These are phyloP conservation scores for Fusarium xylarioides DNA, from an alignment of 2,329 filamentous ascomycete genomes.

Conservation along the genomic window DNA sequence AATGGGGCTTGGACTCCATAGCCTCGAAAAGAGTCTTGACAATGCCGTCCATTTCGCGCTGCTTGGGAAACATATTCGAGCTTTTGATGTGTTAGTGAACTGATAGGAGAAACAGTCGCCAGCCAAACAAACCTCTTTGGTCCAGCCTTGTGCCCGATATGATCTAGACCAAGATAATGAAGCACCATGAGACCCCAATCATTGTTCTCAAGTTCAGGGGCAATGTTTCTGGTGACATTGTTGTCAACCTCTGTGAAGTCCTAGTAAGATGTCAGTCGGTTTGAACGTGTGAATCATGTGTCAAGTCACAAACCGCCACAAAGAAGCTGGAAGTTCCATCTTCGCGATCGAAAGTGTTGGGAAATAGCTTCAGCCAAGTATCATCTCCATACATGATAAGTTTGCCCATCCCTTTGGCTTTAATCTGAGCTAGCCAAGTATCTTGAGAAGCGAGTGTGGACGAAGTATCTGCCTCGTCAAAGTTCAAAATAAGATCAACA, in stretches of 20 bases:
- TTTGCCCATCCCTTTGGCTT: constrained; percentile 74
- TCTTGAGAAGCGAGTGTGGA: constrained; percentile 90
- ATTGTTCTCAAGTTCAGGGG: constrained; percentile 74
- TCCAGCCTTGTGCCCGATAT: constrained; percentile 96
- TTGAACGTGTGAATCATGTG: background rate
- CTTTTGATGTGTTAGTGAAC: constrained; percentile 53
- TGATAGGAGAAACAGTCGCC: background rate
- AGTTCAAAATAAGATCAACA: constrained; percentile 94
- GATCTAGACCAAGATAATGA: constrained; percentile 94
- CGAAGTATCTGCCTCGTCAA: constrained; percentile 91
- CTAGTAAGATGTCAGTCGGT: constrained; percentile 53
- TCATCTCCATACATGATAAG: constrained; percentile 97
- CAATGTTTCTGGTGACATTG: constrained; percentile 93
- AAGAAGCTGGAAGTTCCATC: constrained; percentile 99
- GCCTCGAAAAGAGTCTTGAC: constrained; percentile 79
- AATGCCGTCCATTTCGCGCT: constrained; percentile 90
- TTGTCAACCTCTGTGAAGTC: constrained; percentile 98
- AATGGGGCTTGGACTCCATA: constrained; percentile 74
- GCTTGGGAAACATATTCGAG: constrained; percentile 91
- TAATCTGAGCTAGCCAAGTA: constrained; percentile 95
- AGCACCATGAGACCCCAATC: constrained; percentile 96
- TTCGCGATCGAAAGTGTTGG: constrained; percentile 81
- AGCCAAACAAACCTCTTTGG: constrained; percentile 71
- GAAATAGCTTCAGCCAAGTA: constrained; percentile 97
- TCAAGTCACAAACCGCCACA: constrained; percentile 79